Conservation (phyloP, 140 eudicot species). For the Bidens hawaiensis region DNA sequence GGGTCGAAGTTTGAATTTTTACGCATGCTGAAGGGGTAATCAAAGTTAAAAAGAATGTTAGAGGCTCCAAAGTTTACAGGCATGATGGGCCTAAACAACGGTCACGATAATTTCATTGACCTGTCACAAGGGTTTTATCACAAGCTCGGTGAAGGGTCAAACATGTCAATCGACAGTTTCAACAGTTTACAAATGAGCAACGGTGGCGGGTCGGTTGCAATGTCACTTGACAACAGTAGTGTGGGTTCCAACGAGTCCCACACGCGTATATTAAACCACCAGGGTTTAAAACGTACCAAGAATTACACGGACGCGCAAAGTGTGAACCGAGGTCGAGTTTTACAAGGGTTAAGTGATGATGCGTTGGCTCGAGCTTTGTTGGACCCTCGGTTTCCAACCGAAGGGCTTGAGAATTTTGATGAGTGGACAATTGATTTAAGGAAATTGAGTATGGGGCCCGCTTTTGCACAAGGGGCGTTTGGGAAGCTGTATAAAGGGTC, state of each 20-base stretch:
- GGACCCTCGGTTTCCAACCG: constrained; percentile 58
- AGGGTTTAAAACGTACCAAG: constrained; percentile 63
- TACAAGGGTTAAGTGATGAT: constrained; percentile 73
- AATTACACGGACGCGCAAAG: constrained; percentile 66
- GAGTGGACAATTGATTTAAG: constrained; percentile 89
- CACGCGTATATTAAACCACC: constrained; percentile 82
- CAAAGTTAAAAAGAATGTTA: constrained; percentile 43
- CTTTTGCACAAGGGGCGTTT: constrained; percentile 95
- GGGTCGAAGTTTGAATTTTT: constrained; percentile 10
- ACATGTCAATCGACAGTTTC: constrained; percentile 84
- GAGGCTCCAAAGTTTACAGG: constrained; percentile 93
- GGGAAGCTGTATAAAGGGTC: constrained; percentile 88
- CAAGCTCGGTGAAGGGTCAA: constrained; percentile 82
- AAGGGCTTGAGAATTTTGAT: constrained; percentile 69
- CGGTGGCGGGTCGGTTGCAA: constrained; percentile 91
- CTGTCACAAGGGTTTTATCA: constrained; percentile 72
- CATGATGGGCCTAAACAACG: constrained; percentile 64
- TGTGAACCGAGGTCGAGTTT: constrained; percentile 63
- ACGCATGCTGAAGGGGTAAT: constrained; percentile 46
- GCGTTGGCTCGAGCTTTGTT: constrained; percentile 82
- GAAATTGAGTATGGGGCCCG: constrained; percentile 78
- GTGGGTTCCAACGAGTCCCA: constrained; percentile 90
- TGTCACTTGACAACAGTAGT: constrained; percentile 88
- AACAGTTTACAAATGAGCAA: constrained; percentile 77
- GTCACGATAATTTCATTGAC: constrained; percentile 52